Percentiles rank a stretch among this genome's conserved stretches.
These are phyloP conservation scores for Adansonia rubrostipa DNA, from an alignment of 441 rosid genomes.

Conservation along the genomic window DNA sequence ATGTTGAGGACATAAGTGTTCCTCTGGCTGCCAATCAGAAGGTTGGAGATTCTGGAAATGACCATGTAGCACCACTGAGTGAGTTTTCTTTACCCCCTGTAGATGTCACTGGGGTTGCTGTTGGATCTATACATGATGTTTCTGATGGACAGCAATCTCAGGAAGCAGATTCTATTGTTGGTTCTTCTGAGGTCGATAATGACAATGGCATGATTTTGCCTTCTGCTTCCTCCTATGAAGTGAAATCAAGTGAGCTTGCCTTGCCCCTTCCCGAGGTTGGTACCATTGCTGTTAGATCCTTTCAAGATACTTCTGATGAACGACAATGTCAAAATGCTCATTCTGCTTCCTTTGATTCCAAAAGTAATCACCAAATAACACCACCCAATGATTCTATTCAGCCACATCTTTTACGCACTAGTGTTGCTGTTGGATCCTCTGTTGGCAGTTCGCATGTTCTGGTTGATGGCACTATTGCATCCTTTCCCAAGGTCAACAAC, in stretches of 20 bases:
- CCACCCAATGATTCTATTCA: conserved; percentile 1
- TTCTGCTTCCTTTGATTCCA: conserved; percentile 24
- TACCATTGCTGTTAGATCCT: conserved; percentile 2
- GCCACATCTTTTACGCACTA: background rate
- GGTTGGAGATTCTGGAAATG: conserved; percentile 26
- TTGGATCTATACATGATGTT: background rate
- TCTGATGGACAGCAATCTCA: conserved; percentile 17
- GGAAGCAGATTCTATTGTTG: background rate
- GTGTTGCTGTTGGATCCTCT: background rate
- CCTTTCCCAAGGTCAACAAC: conserved; percentile 26
- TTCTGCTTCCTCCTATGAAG: background rate
- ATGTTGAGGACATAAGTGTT: conserved; percentile 36
- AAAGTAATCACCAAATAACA: background rate
- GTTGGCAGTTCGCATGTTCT: background rate
- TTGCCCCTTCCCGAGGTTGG: conserved; percentile 19
- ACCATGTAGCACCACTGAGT: conserved; percentile 15
- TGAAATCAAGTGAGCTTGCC: conserved; percentile 27
- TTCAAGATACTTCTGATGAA: background rate
- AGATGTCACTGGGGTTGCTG: background rate
- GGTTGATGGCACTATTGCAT: background rate
- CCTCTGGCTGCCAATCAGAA: conserved; percentile 42
- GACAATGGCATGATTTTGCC: background rate
- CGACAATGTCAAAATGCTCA: background rate
- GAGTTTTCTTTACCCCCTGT: conserved; percentile 29
- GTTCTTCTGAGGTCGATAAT: background rate